Percentiles rank a stretch among this genome's conserved stretches.
Conservation (phyloP, 371 early-diverging fungal genomes). For the Mortierella sp. region DNA sequence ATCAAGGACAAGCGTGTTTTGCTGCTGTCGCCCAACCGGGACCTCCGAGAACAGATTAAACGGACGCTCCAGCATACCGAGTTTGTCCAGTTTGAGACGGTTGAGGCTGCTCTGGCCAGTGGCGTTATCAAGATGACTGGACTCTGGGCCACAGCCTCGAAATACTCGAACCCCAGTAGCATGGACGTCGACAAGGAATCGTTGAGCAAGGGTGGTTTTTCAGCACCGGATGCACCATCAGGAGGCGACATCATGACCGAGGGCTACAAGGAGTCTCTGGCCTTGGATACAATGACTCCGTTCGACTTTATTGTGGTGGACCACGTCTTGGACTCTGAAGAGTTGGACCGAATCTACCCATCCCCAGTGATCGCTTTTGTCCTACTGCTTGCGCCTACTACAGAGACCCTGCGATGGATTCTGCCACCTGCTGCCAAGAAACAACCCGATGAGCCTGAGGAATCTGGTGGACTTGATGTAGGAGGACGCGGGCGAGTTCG, state of each 20-base stretch:
- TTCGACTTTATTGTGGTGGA: conserved; percentile 55
- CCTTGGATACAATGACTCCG: background rate
- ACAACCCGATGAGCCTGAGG: conserved; percentile 16
- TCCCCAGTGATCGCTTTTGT: conserved; percentile 37
- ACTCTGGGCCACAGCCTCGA: background rate
- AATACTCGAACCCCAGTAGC: background rate
- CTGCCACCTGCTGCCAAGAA: conserved; percentile 40
- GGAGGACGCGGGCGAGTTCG: conserved; percentile 29
- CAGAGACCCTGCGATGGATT: conserved; percentile 52
- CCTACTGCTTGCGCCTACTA: conserved; percentile 45
- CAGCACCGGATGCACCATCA: background rate
- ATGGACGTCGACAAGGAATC: conserved; percentile 11
- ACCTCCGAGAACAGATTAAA: conserved; percentile 29
- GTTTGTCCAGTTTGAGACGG: conserved; percentile 24
- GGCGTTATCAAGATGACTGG: conserved; percentile 33
- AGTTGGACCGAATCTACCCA: conserved; percentile 48
- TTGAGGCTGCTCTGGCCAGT: conserved; percentile 30
- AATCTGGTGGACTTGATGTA: conserved; percentile 37
- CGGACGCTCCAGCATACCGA: background rate
- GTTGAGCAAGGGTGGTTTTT: background rate
- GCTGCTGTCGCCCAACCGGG: conserved; percentile 43
- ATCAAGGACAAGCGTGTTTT: conserved; percentile 54
- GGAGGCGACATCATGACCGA: background rate
- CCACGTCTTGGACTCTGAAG: conserved; percentile 50
- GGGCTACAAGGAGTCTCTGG: background rate